Evolutionary conservation across 1,284 basidiomycete genomes (phyloP), one percentile per base, ranked within the genome.

Genomic region (Ustilago trichophora): DNA sequence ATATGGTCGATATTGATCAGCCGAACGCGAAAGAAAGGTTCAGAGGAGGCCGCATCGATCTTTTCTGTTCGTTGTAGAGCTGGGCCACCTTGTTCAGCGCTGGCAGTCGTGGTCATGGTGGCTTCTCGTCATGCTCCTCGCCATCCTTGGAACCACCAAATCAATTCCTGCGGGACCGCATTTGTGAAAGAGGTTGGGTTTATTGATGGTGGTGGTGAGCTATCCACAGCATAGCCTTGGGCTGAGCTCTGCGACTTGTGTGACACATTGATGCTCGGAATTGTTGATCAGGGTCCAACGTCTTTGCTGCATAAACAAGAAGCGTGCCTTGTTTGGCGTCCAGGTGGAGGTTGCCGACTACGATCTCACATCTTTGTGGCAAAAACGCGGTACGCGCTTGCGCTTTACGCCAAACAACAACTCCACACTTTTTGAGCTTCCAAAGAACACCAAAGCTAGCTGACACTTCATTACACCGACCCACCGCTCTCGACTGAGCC

Each of bases 1-100:
- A 76, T 59, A 16, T 78, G 76, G 32, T 78, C 76, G 42, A 78
- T 76, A 35, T 73, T 76, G 53, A 73, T 73, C 27, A 78, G 59
- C 1, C 76, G 65, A 18, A 76, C 47, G 10, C 76, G 69, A 27
- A 78, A 76, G 48, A 76, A 71, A n/a, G 74, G 70, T 7, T 65
- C 58, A 22, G 58, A 43, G 12, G 49, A 52, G 11, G 48, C 19
- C 16, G 41, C 27, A 10, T 35, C 48, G 16, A 49, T 29, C 49
- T 53, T 56, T 26, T 56, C 60, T 13, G 60, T 57, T 1, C 54
- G 48, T 27, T 33, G 53, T 12, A 26, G 44, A 25, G 48, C 35
- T 24, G 49, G 16, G 2, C 52, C 35, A 37, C 41, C 33, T 22
- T 25, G 33, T 9, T 29, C 49, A 13, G 27, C 26, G 21, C 21